phyloP scores from a whole-genome alignment of 176 grass and related monocot species.

The Carex cristatella region DNA sequence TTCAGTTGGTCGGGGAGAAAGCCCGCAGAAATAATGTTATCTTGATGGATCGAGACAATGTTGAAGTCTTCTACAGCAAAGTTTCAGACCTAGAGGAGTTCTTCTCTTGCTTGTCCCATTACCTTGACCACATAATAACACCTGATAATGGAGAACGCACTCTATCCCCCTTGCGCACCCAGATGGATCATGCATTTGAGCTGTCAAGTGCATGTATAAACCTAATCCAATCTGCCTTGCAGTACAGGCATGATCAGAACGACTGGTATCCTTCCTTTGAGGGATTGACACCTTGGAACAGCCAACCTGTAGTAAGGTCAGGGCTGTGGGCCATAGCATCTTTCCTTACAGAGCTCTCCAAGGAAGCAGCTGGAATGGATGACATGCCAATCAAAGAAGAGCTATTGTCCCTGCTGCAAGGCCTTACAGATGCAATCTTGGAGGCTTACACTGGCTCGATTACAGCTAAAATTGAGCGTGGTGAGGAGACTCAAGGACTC shows the following conservation, averaged over 20 bases:
- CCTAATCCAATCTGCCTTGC: slow-evolving; percentile 54
- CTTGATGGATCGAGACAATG: slow-evolving; percentile 97
- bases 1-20: slow-evolving; percentile 96
- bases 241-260: slow-evolving; percentile 57
- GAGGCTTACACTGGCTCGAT: slow-evolving; percentile 68
- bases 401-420: slow-evolving; percentile 69
- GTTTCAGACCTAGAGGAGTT: slow-evolving; percentile 85
- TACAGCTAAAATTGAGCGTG: slow-evolving; percentile 80
- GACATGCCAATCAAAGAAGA: slow-evolving; percentile 54
- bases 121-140: slow-evolving; percentile 66
- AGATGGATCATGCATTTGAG: slow-evolving; percentile 65
- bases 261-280: slow-evolving; percentile 94
- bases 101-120: slow-evolving; percentile 76
- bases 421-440: slow-evolving; percentile 69
- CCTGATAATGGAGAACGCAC: slow-evolving; percentile 32
- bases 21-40: slow-evolving; percentile 85
- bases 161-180: slow-evolving; percentile 34
- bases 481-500: slow-evolving; percentile 64
- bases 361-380: slow-evolving; percentile 36
- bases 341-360: slow-evolving; percentile 63
- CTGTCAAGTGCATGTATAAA: slow-evolving; percentile 67
- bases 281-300: slow-evolving; percentile 86
- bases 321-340: slow-evolving; percentile 82
- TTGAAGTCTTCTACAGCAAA: slow-evolving; percentile 98
- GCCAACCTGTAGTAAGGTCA: slow-evolving; percentile 60